A percentile compares a stretch with the other conserved stretches of the same genome.
phyloP scores from a whole-genome alignment of 768 basidiomycete genomes.

The Polyporus arcularius region DNA sequence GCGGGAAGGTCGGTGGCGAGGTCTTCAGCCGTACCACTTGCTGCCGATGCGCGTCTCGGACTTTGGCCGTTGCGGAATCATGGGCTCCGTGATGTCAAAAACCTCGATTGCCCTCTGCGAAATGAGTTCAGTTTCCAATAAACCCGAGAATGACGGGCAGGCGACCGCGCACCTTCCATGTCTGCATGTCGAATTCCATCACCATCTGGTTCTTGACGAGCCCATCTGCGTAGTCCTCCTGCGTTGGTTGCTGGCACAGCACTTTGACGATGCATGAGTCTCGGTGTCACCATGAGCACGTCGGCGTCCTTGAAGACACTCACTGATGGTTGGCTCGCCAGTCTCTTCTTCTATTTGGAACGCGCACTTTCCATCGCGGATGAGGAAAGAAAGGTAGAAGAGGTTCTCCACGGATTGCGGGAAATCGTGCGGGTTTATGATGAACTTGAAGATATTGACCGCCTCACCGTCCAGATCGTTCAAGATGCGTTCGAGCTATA shows the following conservation, averaged over 20 bases:
- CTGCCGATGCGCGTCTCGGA: conserved; percentile 56
- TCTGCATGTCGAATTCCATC: conserved; percentile 87
- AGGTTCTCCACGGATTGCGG: conserved; percentile 96
- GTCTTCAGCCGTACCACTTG: conserved; percentile 69
- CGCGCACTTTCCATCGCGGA: conserved; percentile 80
- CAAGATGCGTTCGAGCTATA: conserved; percentile 65
- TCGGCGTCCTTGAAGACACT: conserved; percentile 26
- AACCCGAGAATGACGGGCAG: neutral
- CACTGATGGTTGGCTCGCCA: conserved; percentile 78
- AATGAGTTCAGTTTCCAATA: neutral
- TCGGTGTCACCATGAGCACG: neutral
- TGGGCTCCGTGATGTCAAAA: conserved; percentile 75
- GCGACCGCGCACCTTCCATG: conserved; percentile 69
- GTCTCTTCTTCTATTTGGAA: conserved; percentile 61
- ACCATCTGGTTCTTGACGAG: conserved; percentile 83
- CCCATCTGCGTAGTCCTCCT: conserved; percentile 63
- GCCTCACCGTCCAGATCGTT: conserved; percentile 38
- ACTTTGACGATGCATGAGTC: conserved; percentile 37
- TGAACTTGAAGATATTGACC: conserved; percentile 83
- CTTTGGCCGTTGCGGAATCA: conserved; percentile 73
- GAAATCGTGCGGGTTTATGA: conserved; percentile 89
- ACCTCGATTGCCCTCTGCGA: conserved; percentile 81
- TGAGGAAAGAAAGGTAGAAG: conserved; percentile 93
- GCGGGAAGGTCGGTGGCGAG: neutral
- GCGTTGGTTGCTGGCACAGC: conserved; percentile 61